Evolutionary conservation across 192 early-diverging fungal genomes (phyloP), one percentile per base, ranked within the genome.

Genomic region (Paraglomus occultum): DNA sequence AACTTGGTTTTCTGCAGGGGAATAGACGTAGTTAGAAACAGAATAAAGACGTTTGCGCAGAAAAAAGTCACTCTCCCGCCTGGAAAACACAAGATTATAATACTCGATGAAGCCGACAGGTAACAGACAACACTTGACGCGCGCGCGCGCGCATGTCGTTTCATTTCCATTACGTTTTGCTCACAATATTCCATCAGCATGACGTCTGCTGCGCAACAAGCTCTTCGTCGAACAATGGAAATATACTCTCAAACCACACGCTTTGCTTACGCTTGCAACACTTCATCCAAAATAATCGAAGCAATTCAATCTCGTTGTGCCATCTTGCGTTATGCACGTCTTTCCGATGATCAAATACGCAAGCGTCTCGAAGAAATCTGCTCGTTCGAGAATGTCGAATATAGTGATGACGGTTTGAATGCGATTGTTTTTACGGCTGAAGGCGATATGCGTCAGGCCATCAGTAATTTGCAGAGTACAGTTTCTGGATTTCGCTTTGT

Each of bases 11-110:
- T 15, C 50, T n/a, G 9, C 75, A 93, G 94, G 72, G 95, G 95
- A 38, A 97, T 99, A 62, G 95, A 96, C 46, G 93, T 97, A 15
- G 95, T 99, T 12, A 85, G 97, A 52, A 95, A 96, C 82, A 83
- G 88, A 52, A 97, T 99, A 82, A 99, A 99, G 74, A 90, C 92
- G 80, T 99, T 99, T 89, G 97, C 97, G 9, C 95, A 99, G 72
- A 97, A 94, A 69, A 99, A 98, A 67, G 94, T 99, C 14, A 97
- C 94, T 1, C 78, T 99, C 47, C 93, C 95, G 6, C 75, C 91
- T 15, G 93, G 93, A 60, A 75, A 89, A 49, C 90, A 92, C 76
- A 94, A 94, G 77, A 85, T 94, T 71, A 82, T 99, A 48, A 97
- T 99, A 76, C 79, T 99, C 62, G 97, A 99, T 76, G 97, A 99